A percentile compares a stretch with the other conserved stretches of the same genome.
Evolutionary conservation across 208 protist species (phyloP).

Genomic region (Porcisia deanei): DNA sequence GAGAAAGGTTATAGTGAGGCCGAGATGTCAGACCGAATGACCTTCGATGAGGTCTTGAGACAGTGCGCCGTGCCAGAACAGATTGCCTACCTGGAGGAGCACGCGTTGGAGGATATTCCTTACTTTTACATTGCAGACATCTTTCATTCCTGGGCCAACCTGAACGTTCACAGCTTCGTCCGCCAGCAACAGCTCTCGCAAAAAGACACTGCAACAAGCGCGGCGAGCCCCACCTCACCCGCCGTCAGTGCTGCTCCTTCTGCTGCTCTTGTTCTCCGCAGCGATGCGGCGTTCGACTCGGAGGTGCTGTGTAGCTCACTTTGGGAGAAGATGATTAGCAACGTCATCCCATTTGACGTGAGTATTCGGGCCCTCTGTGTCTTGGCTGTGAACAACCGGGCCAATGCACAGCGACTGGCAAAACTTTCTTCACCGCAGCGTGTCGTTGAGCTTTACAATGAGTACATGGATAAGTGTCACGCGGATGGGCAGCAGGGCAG

Average conservation of each 20-base stretch:
- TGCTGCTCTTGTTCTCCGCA: slow-evolving; percentile 11
- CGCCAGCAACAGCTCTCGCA: background rate
- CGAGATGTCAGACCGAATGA: slow-evolving; percentile 51
- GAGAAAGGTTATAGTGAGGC: slow-evolving; percentile 45
- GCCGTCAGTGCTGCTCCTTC: background rate
- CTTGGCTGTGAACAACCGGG: slow-evolving; percentile 47
- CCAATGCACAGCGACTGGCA: slow-evolving; percentile 54
- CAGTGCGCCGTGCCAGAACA: slow-evolving; percentile 78
- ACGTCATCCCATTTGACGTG: slow-evolving; percentile 84
- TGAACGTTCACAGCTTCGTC: slow-evolving; percentile 51
- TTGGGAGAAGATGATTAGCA: slow-evolving; percentile 70
- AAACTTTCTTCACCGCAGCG: slow-evolving; percentile 28
- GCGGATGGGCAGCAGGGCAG: background rate
- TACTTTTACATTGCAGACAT: slow-evolving; percentile 92
- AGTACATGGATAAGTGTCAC: slow-evolving; percentile 38
- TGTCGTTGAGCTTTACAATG: slow-evolving; percentile 50
- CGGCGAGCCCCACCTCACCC: background rate
- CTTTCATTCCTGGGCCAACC: slow-evolving; percentile 76
- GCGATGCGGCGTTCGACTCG: slow-evolving; percentile 53
- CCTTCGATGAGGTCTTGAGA: slow-evolving; percentile 76
- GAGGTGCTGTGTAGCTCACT: slow-evolving; percentile 52
- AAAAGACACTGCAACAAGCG: background rate
- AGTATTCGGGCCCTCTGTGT: slow-evolving; percentile 69
- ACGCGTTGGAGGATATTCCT: slow-evolving; percentile 80
- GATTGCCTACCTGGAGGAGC: slow-evolving; percentile 81